phyloP scores from a whole-genome alignment of 2,329 filamentous ascomycete genomes.

The Diaporthe helianthi region DNA sequence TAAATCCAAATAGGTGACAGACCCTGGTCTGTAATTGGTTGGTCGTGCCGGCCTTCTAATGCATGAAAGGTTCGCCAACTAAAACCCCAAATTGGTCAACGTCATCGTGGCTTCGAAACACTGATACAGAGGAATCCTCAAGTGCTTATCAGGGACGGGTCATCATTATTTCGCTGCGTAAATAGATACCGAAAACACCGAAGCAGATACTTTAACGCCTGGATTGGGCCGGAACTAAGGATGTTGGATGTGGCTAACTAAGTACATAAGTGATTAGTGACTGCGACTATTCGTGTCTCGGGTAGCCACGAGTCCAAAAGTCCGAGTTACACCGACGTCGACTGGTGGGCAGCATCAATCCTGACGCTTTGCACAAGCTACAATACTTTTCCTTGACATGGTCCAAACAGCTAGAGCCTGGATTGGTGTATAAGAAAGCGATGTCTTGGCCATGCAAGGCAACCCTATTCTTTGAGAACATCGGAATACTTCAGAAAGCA shows the following conservation, averaged over 20 bases:
- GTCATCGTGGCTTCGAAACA: too few species aligned
- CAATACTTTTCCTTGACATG: background rate
- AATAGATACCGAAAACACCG: background rate
- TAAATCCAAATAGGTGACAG: background rate
- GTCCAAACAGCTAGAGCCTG: too few species aligned
- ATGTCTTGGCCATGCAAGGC: background rate
- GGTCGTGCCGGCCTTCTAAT: too few species aligned
- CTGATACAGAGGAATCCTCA: too few species aligned
- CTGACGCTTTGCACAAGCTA: background rate
- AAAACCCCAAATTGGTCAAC: background rate
- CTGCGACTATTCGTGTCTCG: background rate
- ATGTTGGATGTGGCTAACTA: too few species aligned
- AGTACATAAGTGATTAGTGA: too few species aligned
- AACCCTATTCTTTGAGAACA: background rate
- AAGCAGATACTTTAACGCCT: background rate
- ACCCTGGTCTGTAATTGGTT: background rate
- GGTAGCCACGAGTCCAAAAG: background rate
- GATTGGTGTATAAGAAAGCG: background rate
- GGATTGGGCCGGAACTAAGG: background rate
- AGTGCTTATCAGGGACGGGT: background rate
- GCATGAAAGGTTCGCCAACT: background rate
- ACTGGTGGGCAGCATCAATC: background rate
- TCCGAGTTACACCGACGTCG: constrained; percentile 7
- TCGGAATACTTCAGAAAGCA: background rate
- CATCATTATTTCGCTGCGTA: background rate